A percentile compares a stretch with the other conserved stretches of the same genome.
Evolutionary conservation across 306 rosid species (phyloP).

Genomic region (Quercus agrifolia): DNA sequence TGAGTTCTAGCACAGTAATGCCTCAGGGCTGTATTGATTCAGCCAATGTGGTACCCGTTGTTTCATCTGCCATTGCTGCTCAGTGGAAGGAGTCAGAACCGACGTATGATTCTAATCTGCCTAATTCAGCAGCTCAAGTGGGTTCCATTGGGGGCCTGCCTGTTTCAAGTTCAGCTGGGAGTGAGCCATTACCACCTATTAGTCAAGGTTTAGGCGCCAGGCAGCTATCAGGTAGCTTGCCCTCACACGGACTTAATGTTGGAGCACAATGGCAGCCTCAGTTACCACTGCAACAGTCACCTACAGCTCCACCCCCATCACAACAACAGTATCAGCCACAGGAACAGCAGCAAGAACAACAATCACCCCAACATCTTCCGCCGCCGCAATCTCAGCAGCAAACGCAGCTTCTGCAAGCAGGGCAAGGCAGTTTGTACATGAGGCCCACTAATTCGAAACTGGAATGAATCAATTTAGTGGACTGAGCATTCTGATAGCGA

Average conservation of each 20-base stretch:
- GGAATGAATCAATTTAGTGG: slow-evolving; percentile 55
- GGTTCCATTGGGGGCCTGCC: slow-evolving; percentile 55
- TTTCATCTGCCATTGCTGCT: slow-evolving; percentile 42
- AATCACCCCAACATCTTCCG: slow-evolving; percentile 47
- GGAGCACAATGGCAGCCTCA: slow-evolving; percentile 72
- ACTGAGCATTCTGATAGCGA: slow-evolving; percentile 46
- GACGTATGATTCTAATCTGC: slow-evolving; percentile 45
- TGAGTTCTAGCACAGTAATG: slow-evolving; percentile 39
- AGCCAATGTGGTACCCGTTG: slow-evolving; percentile 36
- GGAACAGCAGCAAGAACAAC: slow-evolving; percentile 45
- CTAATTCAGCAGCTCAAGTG: slow-evolving; percentile 43
- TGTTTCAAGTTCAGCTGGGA: slow-evolving; percentile 52
- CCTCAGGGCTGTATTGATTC: slow-evolving; percentile 56
- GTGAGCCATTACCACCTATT: slow-evolving; percentile 43
- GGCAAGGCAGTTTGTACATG: slow-evolving; percentile 58
- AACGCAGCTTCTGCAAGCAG: slow-evolving; percentile 57
- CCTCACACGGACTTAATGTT: slow-evolving; percentile 67
- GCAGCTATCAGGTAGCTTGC: slow-evolving; percentile 55
- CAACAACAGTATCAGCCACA: slow-evolving; percentile 53
- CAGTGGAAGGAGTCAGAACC: slow-evolving; percentile 75
- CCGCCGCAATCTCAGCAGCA: slow-evolving; percentile 67
- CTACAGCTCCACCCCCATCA: slow-evolving; percentile 39
- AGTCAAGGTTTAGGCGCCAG: slow-evolving; percentile 64
- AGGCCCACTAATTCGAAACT: slow-evolving; percentile 59
- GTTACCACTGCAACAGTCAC: slow-evolving; percentile 50